Evolutionary conservation across 2,329 filamentous ascomycete genomes (phyloP), one percentile per base, ranked within the genome.

Genomic region (Alternaria longipes): DNA sequence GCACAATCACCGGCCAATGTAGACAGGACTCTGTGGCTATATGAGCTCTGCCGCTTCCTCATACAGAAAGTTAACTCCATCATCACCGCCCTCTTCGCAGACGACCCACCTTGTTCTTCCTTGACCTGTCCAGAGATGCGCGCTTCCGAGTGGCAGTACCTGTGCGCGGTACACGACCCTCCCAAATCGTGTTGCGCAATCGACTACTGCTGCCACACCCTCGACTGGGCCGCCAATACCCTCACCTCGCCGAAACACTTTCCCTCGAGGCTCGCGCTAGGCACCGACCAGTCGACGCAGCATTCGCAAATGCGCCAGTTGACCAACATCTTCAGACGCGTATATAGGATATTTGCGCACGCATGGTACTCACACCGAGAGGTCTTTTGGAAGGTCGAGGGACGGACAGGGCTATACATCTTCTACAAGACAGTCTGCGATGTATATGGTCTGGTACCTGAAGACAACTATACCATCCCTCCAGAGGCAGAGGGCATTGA

Each of bases 371-470:
- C 97, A 81, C 95, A 99, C 79, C 88, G 94, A 46, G 91, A 91
- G 56, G 92, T 97, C 54, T 99, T 98, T 79, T 98, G 94, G 93
- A 89, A 91, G 41, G 90, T 98, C 1, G 95, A 99, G 81, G 87
- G 88, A 9, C 89, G 93, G 76, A 93, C 92, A n/a, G 95, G 95
- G 0, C 82, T 99, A 11, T 99, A 99, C 77, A 88, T 97, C 59
- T 90, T 99, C 74, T 99, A 98, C 85, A 98, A 97, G 84, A 95
- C 91, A 0, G 94, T 98, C 22, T 98, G 94, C 79, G 95, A 99
- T 77, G 86, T 90, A 70, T 97, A 97, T 79, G 90, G 91, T 68
- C 84, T 98, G 62, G 89, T 99, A 30, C 93, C 93, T 1, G 89
- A 92, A 52, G 95, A 98, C 80, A 97, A 96, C 76, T 97, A 98